These are phyloP conservation scores for Pneumocystis wakefieldiae DNA, from an alignment of 1,139 yeast genomes.

Conservation along the genomic window DNA sequence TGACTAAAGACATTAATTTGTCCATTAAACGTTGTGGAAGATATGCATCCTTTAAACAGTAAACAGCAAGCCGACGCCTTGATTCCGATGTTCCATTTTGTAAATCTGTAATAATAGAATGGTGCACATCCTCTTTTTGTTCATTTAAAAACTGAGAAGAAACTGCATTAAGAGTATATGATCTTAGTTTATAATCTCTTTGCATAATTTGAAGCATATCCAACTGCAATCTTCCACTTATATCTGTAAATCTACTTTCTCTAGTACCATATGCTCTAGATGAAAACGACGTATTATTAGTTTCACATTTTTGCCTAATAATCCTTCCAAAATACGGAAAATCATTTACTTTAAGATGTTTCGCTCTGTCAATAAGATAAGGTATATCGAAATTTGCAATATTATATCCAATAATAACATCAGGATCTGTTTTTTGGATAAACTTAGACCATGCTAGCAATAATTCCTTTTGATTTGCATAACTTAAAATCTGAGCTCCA, in stretches of 20 bases:
- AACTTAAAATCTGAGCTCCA: conserved; percentile 78
- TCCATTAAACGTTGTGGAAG: conserved; percentile 76
- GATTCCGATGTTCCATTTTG: conserved; percentile 89
- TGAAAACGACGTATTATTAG: conserved; percentile 68
- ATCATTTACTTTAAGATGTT: conserved; percentile 44
- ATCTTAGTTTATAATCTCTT: conserved; percentile 85
- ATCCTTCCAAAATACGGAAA: conserved; percentile 87
- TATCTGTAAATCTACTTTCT: conserved; percentile 79
- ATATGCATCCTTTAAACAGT: conserved; percentile 92
- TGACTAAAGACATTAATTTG: conserved; percentile 88
- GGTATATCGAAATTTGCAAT: conserved; percentile 92
- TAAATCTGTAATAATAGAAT: conserved; percentile 83
- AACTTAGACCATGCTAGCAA: conserved; percentile 74
- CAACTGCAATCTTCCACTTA: conserved; percentile 90
- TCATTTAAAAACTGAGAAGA: conserved; percentile 88
- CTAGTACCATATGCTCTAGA: conserved; percentile 95
- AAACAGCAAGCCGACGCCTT: conserved; percentile 86
- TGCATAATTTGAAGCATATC: conserved; percentile 87
- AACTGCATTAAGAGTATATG: conserved; percentile 89
- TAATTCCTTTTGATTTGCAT: conserved; percentile 67
- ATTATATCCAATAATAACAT: conserved; percentile 91
- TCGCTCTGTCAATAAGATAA: conserved; percentile 75
- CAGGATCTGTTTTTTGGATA: conserved; percentile 74
- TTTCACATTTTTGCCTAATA: conserved; percentile 50
- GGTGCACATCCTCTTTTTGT: conserved; percentile 96